Percentiles rank a stretch among this genome's conserved stretches.
Evolutionary conservation across 345 rosid genomes (phyloP).

Genomic region (Lepidium didymum): DNA sequence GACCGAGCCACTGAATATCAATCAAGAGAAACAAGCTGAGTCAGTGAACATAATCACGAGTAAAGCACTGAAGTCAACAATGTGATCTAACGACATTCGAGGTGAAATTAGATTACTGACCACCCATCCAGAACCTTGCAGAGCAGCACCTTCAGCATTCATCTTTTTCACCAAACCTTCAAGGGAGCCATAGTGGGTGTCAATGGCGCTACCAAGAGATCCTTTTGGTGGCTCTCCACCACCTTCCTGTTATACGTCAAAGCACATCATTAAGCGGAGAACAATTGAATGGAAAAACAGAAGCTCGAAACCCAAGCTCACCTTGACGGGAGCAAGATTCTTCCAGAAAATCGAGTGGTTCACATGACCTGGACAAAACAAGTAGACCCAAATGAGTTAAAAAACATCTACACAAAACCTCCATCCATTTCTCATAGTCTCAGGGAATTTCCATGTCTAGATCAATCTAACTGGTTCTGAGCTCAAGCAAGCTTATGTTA

Average conservation of each 20-base stretch:
- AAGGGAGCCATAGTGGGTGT: constrained; percentile 71
- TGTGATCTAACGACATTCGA: background rate
- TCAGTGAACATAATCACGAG: background rate
- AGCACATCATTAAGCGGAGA: background rate
- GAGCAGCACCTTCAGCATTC: constrained; percentile 86
- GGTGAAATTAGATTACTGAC: constrained; percentile 34
- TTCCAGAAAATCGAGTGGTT: constrained; percentile 96
- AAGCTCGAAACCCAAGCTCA: constrained; percentile 29
- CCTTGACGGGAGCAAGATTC: constrained; percentile 64
- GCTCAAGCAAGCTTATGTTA: background rate
- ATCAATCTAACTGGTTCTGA: background rate
- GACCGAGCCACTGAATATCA: constrained; percentile 71
- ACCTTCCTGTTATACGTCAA: constrained; percentile 51
- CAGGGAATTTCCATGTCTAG: background rate
- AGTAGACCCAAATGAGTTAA: background rate
- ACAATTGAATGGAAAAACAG: background rate
- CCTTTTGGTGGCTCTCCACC: constrained; percentile 92
- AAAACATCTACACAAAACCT: background rate
- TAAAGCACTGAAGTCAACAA: background rate
- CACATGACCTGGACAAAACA: constrained; percentile 60
- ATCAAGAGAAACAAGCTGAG: background rate
- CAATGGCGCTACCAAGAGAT: constrained; percentile 72
- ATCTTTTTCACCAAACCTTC: constrained; percentile 71
- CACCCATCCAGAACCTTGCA: constrained; percentile 99
- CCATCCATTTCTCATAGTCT: background rate